Conservation (phyloP, 2,329 filamentous ascomycete species). For the Exophiala oligosperma region DNA sequence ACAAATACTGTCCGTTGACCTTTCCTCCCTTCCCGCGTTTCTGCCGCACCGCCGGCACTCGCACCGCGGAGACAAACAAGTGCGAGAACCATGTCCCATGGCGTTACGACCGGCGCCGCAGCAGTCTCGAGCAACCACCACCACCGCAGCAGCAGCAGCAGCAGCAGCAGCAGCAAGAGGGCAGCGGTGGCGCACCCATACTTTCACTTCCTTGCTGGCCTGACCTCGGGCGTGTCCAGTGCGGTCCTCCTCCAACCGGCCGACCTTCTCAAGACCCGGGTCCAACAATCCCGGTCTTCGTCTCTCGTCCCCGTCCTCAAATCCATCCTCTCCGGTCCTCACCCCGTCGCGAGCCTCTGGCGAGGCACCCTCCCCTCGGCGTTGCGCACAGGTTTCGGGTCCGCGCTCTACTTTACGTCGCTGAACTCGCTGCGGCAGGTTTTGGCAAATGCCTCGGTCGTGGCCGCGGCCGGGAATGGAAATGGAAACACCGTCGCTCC, state of each 20-base stretch:
- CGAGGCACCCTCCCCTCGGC: constrained; percentile 88
- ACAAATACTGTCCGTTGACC: no score
- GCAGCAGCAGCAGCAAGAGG: constrained; percentile 16
- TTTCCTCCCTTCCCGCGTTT: no score
- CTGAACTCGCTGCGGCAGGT: constrained; percentile 80
- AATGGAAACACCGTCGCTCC: no score
- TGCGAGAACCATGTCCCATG: no score
- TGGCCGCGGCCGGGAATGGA: constrained; percentile 23
- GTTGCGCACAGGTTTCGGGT: constrained; percentile 89
- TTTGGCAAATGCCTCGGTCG: constrained; percentile 37
- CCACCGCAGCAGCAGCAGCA: no score
- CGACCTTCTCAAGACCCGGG: constrained; percentile 92
- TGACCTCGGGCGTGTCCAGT: constrained; percentile 82
- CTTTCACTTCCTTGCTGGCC: constrained; percentile 86
- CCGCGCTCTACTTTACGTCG: constrained; percentile 88
- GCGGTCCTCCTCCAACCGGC: constrained; percentile 91
- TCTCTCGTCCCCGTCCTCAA: constrained; percentile 69
- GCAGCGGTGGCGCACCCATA: constrained; percentile 34
- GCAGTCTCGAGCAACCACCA: no score
- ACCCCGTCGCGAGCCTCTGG: constrained; percentile 77
- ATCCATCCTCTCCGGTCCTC: constrained; percentile 65
- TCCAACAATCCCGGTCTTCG: constrained; percentile 79
- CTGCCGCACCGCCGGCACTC: no score
- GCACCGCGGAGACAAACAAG: no score
- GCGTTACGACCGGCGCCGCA: no score